Conservation (phyloP, 2,329 filamentous ascomycete species). For the Corinectria fuckeliana region DNA sequence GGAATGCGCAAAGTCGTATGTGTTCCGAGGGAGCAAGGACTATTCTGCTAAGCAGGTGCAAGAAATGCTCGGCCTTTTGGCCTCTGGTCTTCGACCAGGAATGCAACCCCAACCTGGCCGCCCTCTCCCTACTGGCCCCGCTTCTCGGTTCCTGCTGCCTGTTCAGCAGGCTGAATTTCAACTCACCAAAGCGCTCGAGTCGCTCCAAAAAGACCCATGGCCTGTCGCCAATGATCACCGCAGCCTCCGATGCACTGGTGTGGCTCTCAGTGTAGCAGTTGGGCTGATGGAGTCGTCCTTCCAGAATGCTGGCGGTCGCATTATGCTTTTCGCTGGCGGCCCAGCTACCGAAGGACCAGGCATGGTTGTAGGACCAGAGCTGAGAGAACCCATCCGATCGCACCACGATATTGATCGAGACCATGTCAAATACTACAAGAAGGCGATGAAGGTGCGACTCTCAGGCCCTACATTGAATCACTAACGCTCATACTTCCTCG, state of each 20-base stretch:
- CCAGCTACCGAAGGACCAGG: slow-evolving; percentile 95
- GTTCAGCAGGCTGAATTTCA: slow-evolving; percentile 97
- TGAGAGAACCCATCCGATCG: slow-evolving; percentile 95
- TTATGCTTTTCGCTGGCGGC: slow-evolving; percentile 97
- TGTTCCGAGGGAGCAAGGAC: slow-evolving; percentile 97
- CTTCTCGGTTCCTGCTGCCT: slow-evolving; percentile 88
- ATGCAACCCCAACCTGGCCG: slow-evolving; percentile 78
- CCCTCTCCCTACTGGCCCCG: slow-evolving; percentile 77
- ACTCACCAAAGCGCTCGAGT: slow-evolving; percentile 93
- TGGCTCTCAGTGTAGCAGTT: slow-evolving; percentile 94
- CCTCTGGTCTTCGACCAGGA: slow-evolving; percentile 75
- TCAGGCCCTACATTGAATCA: not conserved
- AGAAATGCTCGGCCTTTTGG: slow-evolving; percentile 91
- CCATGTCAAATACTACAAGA: slow-evolving; percentile 99
- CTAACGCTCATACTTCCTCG: slow-evolving; percentile 34
- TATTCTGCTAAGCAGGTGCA: slow-evolving; percentile 99
- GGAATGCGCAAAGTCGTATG: slow-evolving; percentile 97
- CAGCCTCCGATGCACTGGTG: slow-evolving; percentile 89
- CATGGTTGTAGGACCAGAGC: slow-evolving; percentile 93
- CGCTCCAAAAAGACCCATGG: slow-evolving; percentile 97
- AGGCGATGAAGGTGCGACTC: slow-evolving; percentile 81
- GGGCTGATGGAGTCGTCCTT: slow-evolving; percentile 93
- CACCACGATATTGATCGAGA: slow-evolving; percentile 99
- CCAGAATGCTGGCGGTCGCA: slow-evolving; percentile 90
- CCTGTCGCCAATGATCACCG: slow-evolving; percentile 93